phyloP scores from a whole-genome alignment of 768 basidiomycete genomes.

The Gautieria morchelliformis region DNA sequence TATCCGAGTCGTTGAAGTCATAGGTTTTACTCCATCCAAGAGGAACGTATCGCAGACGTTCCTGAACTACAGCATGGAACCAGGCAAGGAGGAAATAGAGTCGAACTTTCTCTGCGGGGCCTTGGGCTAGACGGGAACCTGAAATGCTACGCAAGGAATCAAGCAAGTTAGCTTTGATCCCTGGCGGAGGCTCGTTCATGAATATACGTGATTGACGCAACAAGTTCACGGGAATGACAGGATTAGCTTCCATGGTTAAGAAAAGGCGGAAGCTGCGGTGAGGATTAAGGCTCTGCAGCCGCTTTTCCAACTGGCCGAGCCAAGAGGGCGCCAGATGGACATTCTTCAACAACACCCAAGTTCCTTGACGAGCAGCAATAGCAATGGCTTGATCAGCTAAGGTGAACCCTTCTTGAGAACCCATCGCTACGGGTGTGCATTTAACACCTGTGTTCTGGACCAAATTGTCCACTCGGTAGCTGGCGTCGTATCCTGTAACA shows the following conservation, averaged over 20 bases:
- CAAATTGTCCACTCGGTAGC: slow-evolving; percentile 86
- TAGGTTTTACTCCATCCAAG: slow-evolving; percentile 95
- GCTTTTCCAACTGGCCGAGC: slow-evolving; percentile 95
- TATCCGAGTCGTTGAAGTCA: slow-evolving; percentile 99
- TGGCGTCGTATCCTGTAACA: slow-evolving; percentile 96
- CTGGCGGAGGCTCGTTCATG: slow-evolving; percentile 98
- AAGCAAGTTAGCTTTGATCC: slow-evolving; percentile 90
- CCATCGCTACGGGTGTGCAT: slow-evolving; percentile 93
- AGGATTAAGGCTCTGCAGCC: slow-evolving; percentile 83
- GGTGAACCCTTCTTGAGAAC: slow-evolving; percentile 94
- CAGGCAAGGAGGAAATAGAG: slow-evolving; percentile 95
- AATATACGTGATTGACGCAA: slow-evolving; percentile 90
- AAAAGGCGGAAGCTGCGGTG: slow-evolving; percentile 92
- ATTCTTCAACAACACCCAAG: slow-evolving; percentile 96
- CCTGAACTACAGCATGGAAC: slow-evolving; percentile 98
- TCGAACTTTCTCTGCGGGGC: slow-evolving; percentile 87
- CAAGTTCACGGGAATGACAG: slow-evolving; percentile 91
- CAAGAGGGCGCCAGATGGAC: slow-evolving; percentile 93
- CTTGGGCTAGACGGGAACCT: slow-evolving; percentile 62
- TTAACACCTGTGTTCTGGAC: slow-evolving; percentile 67
- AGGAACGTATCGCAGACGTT: slow-evolving; percentile 91
- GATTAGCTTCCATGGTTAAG: slow-evolving; percentile 96
- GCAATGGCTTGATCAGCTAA: slow-evolving; percentile 95
- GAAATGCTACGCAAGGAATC: slow-evolving; percentile 77
- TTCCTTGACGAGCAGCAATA: slow-evolving; percentile 82